phyloP scores from a whole-genome alignment of 2,329 filamentous ascomycete genomes.

The Neonectria hederae region DNA sequence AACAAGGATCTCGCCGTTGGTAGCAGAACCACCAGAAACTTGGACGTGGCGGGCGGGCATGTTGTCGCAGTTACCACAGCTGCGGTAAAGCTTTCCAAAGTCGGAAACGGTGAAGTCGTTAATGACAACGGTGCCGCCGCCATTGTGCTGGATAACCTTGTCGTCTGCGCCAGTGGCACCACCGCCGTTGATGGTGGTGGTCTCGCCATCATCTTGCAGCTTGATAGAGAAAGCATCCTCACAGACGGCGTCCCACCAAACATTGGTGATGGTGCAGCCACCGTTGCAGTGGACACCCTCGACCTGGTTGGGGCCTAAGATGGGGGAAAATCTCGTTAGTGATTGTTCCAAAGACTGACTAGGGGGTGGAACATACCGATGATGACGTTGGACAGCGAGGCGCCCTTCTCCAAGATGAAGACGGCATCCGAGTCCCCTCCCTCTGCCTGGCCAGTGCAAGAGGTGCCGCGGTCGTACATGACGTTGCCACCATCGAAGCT shows the following conservation, averaged over 20 bases:
- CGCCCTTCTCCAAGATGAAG: constrained; percentile 53
- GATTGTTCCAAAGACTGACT: too few species aligned
- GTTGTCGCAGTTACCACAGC: constrained; percentile 56
- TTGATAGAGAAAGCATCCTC: constrained; percentile 53
- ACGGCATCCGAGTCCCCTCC: constrained; percentile 52
- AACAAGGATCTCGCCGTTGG: constrained; percentile 50
- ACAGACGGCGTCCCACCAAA: constrained; percentile 60
- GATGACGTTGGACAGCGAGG: constrained; percentile 57
- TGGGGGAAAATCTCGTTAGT: too few species aligned
- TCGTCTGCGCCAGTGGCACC: constrained; percentile 57
- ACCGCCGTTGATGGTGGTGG: constrained; percentile 55
- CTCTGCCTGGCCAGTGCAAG: constrained; percentile 40
- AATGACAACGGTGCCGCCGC: constrained; percentile 53
- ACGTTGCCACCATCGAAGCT: constrained; percentile 44
- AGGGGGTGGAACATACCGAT: constrained; percentile 48
- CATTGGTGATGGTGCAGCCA: constrained; percentile 53
- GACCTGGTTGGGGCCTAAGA: constrained; percentile 48
- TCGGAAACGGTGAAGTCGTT: constrained; percentile 54
- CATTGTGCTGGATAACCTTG: constrained; percentile 60
- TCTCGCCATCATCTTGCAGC: constrained; percentile 36
- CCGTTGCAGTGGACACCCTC: constrained; percentile 59
- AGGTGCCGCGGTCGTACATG: constrained; percentile 42
- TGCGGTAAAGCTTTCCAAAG: constrained; percentile 60
- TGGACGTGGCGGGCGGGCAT: constrained; percentile 54
- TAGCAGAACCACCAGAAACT: constrained; percentile 51